A percentile compares a stretch with the other conserved stretches of the same genome.
phyloP scores from a whole-genome alignment of 805 yeast genomes.

The Naumovozyma baii region DNA sequence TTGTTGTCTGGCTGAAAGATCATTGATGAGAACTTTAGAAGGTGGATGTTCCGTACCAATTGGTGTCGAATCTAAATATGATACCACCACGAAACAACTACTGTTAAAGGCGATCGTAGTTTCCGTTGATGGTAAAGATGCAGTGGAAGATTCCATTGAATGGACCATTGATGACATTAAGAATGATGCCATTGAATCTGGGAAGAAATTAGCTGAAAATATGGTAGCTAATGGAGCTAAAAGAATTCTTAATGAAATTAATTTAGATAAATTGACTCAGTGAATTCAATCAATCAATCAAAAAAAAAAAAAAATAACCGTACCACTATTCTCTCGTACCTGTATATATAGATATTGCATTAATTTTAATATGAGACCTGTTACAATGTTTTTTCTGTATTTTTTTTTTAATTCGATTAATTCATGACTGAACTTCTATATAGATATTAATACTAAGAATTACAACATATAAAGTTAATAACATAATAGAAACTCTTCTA shows the following conservation, averaged over 20 bases:
- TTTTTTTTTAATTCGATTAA: no score
- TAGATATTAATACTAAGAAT: slow-evolving; percentile 15
- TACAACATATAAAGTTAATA: slow-evolving; percentile 14
- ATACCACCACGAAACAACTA: slow-evolving; percentile 38
- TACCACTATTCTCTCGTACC: background rate
- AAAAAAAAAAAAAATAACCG: no score
- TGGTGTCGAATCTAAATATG: slow-evolving; percentile 64
- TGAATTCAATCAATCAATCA: no score
- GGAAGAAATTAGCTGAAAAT: slow-evolving; percentile 55
- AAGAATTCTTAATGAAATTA: slow-evolving; percentile 68
- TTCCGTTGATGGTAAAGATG: slow-evolving; percentile 69
- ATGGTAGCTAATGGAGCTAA: slow-evolving; percentile 75
- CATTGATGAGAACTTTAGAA: slow-evolving; percentile 77
- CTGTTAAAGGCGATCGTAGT: slow-evolving; percentile 64
- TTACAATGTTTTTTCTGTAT: no score
- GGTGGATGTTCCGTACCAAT: slow-evolving; percentile 98
- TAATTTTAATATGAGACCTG: no score
- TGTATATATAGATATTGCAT: background rate
- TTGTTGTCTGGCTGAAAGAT: slow-evolving; percentile 81
- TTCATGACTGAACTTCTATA: slow-evolving; percentile 8
- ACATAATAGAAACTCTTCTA: slow-evolving; percentile 31
- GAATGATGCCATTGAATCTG: slow-evolving; percentile 60
- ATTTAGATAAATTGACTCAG: slow-evolving; percentile 48
- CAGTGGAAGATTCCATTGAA: slow-evolving; percentile 46
- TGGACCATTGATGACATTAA: slow-evolving; percentile 31